Evolutionary conservation across 345 rosid genomes (phyloP).

Genomic region (Noccaea caerulescens): DNA sequence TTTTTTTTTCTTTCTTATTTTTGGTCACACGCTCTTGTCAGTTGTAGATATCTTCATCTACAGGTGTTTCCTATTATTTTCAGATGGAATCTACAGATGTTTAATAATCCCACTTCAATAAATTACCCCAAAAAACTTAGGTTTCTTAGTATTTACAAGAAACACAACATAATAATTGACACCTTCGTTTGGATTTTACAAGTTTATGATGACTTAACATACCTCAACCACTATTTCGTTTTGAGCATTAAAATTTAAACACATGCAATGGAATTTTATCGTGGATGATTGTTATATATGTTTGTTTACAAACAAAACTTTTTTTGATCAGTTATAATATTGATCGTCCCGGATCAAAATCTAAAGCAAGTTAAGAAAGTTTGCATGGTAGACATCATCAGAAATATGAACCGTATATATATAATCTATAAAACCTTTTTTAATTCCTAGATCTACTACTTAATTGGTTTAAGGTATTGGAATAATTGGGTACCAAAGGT

Average conservation of each 20-base stretch:
- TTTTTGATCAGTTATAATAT: background rate
- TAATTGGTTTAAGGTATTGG: background rate
- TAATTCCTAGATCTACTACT: constrained; percentile 11
- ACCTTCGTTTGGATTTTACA: background rate
- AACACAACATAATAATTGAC: background rate
- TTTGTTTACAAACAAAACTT: background rate
- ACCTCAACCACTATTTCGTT: background rate
- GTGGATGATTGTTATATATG: background rate
- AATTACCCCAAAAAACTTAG: background rate
- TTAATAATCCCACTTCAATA: background rate
- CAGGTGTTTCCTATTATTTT: constrained; percentile 35
- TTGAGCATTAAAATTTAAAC: background rate
- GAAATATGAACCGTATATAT: background rate
- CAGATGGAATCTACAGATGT: constrained; percentile 42
- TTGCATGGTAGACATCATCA: background rate
- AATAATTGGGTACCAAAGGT: constrained; percentile 28
- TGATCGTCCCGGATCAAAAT: background rate
- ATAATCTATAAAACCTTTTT: background rate
- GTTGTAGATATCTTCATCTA: constrained; percentile 38
- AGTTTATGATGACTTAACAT: background rate
- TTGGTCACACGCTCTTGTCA: constrained; percentile 45
- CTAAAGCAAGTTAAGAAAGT: background rate
- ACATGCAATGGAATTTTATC: background rate
- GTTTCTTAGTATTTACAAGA: background rate
- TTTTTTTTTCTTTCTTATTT: background rate